Conservation (phyloP, 2,329 filamentous ascomycete genomes). For the Pseudocercospora cruenta region DNA sequence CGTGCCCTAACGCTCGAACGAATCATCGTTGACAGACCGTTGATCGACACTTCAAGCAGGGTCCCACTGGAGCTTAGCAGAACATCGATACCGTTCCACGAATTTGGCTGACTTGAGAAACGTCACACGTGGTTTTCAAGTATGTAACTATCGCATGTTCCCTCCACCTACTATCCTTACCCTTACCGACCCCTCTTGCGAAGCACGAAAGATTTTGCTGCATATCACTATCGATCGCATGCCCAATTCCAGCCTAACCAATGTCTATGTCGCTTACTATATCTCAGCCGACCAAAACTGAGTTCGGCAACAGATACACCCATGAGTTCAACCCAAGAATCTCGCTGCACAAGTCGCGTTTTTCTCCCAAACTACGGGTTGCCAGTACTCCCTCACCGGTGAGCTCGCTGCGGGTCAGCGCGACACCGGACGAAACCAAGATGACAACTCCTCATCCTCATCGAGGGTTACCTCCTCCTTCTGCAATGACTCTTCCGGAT, state of each 20-base stretch:
- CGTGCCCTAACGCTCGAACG: conserved; percentile 15
- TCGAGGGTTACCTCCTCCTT: conserved; percentile 57
- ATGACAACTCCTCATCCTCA: conserved; percentile 59
- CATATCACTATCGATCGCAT: conserved; percentile 25
- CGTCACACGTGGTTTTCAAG: conserved; percentile 24
- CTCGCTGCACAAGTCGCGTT: conserved; percentile 43
- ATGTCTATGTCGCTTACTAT: conserved; percentile 55
- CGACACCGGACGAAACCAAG: conserved; percentile 37
- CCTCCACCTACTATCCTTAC: conserved; percentile 16
- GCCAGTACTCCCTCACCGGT: conserved; percentile 39
- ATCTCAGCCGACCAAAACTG: conserved; percentile 51
- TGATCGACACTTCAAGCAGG: conserved; percentile 28
- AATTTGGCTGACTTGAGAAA: conserved; percentile 21
- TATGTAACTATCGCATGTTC: conserved; percentile 26
- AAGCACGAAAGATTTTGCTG: conserved; percentile 14
- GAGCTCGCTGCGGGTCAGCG: conserved; percentile 47
- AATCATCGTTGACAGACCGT: conserved; percentile 24
- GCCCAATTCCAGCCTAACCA: conserved; percentile 22
- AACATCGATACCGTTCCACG: conserved; percentile 16
- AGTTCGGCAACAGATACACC: conserved; percentile 52
- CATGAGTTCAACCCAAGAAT: conserved; percentile 54
- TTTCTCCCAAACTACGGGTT: conserved; percentile 46
- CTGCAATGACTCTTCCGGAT: conserved; percentile 57
- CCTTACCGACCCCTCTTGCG: conserved; percentile 11
- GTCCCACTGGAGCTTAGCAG: conserved; percentile 27